Conservation (phyloP, 2,329 filamentous ascomycete species). For the Fusarium fracticaudum region DNA sequence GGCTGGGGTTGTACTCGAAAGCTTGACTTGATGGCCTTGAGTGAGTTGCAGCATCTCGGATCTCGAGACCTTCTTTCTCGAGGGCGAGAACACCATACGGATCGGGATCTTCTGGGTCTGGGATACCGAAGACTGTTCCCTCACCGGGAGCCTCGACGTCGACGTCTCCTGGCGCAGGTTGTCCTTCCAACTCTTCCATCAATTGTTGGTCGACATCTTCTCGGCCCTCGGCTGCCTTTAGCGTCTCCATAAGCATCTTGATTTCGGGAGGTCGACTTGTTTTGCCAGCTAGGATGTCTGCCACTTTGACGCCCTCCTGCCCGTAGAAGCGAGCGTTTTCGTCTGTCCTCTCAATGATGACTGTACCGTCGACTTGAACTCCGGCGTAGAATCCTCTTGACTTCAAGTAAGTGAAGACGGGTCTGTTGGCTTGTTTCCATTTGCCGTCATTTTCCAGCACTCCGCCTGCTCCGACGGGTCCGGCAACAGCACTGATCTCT, state of each 20-base stretch:
- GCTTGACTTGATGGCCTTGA: conserved; percentile 48
- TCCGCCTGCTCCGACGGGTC: conserved; percentile 74
- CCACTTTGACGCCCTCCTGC: conserved; percentile 60
- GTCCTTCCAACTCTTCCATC: conserved; percentile 48
- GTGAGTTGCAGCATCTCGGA: conserved; percentile 49
- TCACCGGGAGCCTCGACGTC: conserved; percentile 43
- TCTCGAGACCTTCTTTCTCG: conserved; percentile 49
- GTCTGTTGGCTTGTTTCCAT: conserved; percentile 61
- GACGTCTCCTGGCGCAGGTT: conserved; percentile 50
- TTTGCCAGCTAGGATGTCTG: conserved; percentile 58
- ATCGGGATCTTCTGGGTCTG: conserved; percentile 50
- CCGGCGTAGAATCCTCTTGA: conserved; percentile 87
- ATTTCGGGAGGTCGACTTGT: conserved; percentile 42
- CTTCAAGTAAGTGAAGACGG: conserved; percentile 77
- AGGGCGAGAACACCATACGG: conserved; percentile 51
- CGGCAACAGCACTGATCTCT: conserved; percentile 79
- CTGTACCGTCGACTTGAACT: conserved; percentile 84
- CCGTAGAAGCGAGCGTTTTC: conserved; percentile 89
- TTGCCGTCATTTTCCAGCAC: conserved; percentile 68
- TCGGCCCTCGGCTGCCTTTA: conserved; percentile 48
- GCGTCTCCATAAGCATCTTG: conserved; percentile 47
- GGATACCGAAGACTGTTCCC: conserved; percentile 49
- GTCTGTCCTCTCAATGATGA: conserved; percentile 82
- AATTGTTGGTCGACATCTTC: conserved; percentile 46
- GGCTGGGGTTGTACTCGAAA: conserved; percentile 51